Conservation (phyloP, 2,329 filamentous ascomycete species). For the Arthrinium puccinioides region DNA sequence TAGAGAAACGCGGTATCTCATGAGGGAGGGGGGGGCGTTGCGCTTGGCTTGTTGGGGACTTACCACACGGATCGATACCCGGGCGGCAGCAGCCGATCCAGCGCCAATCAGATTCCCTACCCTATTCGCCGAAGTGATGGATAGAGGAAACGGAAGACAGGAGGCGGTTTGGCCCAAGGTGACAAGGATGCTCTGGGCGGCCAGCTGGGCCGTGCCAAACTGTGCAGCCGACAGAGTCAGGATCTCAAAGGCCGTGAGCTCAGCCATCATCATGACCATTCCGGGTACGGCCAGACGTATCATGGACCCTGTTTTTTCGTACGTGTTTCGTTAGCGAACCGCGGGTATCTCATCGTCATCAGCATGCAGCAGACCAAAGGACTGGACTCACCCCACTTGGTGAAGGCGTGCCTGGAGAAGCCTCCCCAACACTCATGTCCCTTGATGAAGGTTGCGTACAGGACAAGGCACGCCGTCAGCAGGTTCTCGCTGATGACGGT, state of each 20-base stretch:
- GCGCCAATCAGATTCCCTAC: conserved; percentile 34
- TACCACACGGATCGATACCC: conserved; percentile 15
- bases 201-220: conserved; percentile 32
- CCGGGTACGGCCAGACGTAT: conserved; percentile 30
- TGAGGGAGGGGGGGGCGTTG: background rate
- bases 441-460: conserved; percentile 35
- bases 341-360: too few species aligned
- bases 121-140: conserved; percentile 33
- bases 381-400: conserved; percentile 23
- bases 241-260: conserved; percentile 36
- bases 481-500: conserved; percentile 41
- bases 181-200: conserved; percentile 32
- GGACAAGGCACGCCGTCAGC: conserved; percentile 36
- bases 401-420: conserved; percentile 25
- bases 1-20: background rate
- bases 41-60: too few species aligned
- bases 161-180: conserved; percentile 32
- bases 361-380: too few species aligned
- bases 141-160: conserved; percentile 35
- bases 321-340: too few species aligned
- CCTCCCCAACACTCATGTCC: conserved; percentile 37
- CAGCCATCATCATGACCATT: conserved; percentile 30
- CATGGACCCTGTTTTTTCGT: conserved; percentile 20
- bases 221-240: conserved; percentile 37
- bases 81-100: conserved; percentile 21